A percentile compares a stretch with the other conserved stretches of the same genome.
These are phyloP conservation scores for Talaromyces verruculosus DNA, from an alignment of 2,329 filamentous ascomycete genomes.

Conservation along the genomic window DNA sequence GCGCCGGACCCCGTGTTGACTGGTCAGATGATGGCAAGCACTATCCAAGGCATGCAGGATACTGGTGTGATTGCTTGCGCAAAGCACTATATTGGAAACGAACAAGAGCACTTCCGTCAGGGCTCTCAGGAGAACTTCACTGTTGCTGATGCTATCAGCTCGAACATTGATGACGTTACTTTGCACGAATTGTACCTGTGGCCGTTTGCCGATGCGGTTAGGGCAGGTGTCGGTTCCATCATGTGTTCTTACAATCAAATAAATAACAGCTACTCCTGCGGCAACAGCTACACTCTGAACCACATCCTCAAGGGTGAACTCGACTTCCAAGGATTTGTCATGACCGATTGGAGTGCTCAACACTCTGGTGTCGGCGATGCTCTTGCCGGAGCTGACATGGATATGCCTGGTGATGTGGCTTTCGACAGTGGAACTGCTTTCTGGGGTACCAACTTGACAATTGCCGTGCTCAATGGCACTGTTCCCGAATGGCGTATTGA, in stretches of 20 bases:
- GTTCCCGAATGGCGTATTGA: conserved; percentile 83
- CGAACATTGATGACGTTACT: conserved; percentile 64
- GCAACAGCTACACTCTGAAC: conserved; percentile 62
- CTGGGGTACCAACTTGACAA: conserved; percentile 85
- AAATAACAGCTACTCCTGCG: conserved; percentile 67
- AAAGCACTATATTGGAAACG: conserved; percentile 73
- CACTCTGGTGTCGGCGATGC: conserved; percentile 68
- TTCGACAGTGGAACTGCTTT: conserved; percentile 73
- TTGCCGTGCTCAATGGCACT: conserved; percentile 85
- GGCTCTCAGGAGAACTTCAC: conserved; percentile 59
- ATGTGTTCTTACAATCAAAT: conserved; percentile 76
- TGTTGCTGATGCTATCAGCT: conserved; percentile 61
- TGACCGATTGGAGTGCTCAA: conserved; percentile 75
- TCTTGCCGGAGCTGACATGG: conserved; percentile 73
- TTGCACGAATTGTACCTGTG: conserved; percentile 65
- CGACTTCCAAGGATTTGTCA: conserved; percentile 71
- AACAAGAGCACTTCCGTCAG: conserved; percentile 73
- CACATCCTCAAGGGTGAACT: conserved; percentile 68
- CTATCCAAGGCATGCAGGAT: conserved; percentile 76
- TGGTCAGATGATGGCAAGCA: conserved; percentile 69
- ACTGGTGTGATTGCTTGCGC: conserved; percentile 79
- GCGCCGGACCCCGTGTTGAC: conserved; percentile 74
- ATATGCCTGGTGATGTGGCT: conserved; percentile 76
- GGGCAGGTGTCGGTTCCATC: conserved; percentile 62
- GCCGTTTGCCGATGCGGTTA: conserved; percentile 69